These are phyloP conservation scores for Saccharomycopsis guyanensis DNA, from an alignment of 805 yeast species.

Conservation along the genomic window DNA sequence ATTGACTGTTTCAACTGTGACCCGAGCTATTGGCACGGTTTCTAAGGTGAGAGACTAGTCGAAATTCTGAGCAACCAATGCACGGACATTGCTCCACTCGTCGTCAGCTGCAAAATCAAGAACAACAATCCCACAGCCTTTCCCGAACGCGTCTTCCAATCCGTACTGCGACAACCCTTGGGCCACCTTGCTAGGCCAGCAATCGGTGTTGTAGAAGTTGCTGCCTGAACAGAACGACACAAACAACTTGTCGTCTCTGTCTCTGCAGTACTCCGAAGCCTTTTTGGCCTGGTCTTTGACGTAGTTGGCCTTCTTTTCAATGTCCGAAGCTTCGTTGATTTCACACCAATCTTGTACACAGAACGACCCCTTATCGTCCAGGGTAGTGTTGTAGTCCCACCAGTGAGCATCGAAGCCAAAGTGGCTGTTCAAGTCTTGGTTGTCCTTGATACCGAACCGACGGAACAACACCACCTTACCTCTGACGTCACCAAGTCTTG, in stretches of 20 bases:
- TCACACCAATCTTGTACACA: constrained; percentile 74
- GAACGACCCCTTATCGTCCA: constrained; percentile 54
- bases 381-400: constrained; percentile 60
- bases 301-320: constrained; percentile 47
- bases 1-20: too few relatives aligned
- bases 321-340: constrained; percentile 42
- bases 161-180: constrained; percentile 38
- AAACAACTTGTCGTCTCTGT: constrained; percentile 44
- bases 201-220: constrained; percentile 57
- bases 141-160: constrained; percentile 40
- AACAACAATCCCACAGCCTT: constrained; percentile 57
- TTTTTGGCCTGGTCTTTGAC: constrained; percentile 47
- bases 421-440: constrained; percentile 29
- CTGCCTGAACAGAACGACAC: constrained; percentile 70
- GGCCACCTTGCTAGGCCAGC: constrained; percentile 71
- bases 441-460: constrained; percentile 57
- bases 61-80: constrained; percentile 45
- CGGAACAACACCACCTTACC: constrained; percentile 63
- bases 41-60: constrained; percentile 18
- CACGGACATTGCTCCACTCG: constrained; percentile 49
- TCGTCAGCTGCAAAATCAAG: constrained; percentile 59
- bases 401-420: constrained; percentile 62
- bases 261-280: constrained; percentile 43
- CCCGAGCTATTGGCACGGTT: too few relatives aligned
- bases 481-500: constrained; percentile 52